Evolutionary conservation across 495 filamentous ascomycete genomes (phyloP).

Genomic region (Lasiosphaeris hirsuta): DNA sequence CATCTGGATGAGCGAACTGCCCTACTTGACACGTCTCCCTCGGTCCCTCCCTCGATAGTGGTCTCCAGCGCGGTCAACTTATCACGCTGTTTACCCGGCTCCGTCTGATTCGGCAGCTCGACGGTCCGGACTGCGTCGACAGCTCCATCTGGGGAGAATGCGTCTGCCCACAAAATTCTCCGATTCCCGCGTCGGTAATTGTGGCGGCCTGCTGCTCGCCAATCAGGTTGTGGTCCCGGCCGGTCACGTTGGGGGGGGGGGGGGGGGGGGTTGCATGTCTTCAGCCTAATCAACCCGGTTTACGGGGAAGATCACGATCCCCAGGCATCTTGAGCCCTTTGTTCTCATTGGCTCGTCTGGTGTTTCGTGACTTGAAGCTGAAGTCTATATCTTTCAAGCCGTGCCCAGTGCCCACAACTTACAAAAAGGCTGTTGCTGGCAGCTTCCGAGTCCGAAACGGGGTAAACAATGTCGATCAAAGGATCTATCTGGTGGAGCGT

Average conservation of each 20-base stretch:
- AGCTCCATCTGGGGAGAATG: not conserved
- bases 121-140: not conserved
- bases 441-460: too few relatives aligned
- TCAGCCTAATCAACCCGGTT: slow-evolving; percentile 4
- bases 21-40: too few relatives aligned
- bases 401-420: too few relatives aligned
- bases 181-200: slow-evolving; percentile 14
- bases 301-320: not conserved
- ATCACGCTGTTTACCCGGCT: not conserved
- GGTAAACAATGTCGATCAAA: too few relatives aligned
- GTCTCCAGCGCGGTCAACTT: too few relatives aligned
- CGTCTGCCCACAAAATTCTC: slow-evolving; percentile 4
- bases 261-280: not conserved
- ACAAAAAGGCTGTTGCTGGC: too few relatives aligned
- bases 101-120: slow-evolving; percentile 1
- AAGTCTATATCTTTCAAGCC: not conserved
- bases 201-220: not conserved
- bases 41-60: too few relatives aligned
- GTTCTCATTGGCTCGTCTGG: not conserved
- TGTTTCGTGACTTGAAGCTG: not conserved
- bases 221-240: not conserved
- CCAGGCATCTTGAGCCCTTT: not conserved
- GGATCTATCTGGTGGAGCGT: too few relatives aligned
- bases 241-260: not conserved
- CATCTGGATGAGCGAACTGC: too few relatives aligned